Evolutionary conservation across 2,329 filamentous ascomycete species (phyloP), one percentile per base, ranked within the genome.

Genomic region (Venturia pyrina): DNA sequence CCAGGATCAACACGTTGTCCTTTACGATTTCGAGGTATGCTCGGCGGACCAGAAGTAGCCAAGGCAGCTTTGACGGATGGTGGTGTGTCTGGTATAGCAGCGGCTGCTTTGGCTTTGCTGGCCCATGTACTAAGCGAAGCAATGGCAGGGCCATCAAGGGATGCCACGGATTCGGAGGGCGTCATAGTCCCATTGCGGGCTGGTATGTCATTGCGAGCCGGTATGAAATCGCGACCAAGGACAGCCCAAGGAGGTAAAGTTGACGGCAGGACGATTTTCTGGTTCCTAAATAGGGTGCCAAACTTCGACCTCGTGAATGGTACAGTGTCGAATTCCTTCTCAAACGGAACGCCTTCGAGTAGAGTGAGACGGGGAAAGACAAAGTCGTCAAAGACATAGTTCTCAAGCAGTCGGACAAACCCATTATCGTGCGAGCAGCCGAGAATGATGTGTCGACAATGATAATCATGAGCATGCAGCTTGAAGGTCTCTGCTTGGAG

Each of bases 391-490:
- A 76, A 74, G 61, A 78, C 72, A 63, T 79, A 78, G 43, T 82
- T 78, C 70, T 84, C 80, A 13, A 87, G 75, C 44, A 82, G 74
- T 13, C 78, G 76, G 32, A 80, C 79, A 72, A 85, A 87, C 28
- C 81, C 78, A 65, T 80, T 80, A 73, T 84, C 82, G 67, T 83
- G 81, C 17, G 82, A 83, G 72, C 84, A 85, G 10, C 84, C 85
- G 44, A 87, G 77, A 62, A 87, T 76, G 64, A 87, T 80, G 66
- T 85, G 83, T 64, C 83, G 83, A 71, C 85, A 87, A 69, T 85
- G 84, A 68, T 80, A 82, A 69, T 86, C 82, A 73, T 82, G 78
- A 63, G 85, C 75, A 72, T 82, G 79, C 61, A 84, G 72, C 69
- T 82, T 82, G 73, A 87, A 82, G 34, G 76, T 76, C 69, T 83